A percentile compares a stretch with the other conserved stretches of the same genome.
phyloP scores from a whole-genome alignment of 192 early-diverging fungal genomes.

The Coemansia sp. region DNA sequence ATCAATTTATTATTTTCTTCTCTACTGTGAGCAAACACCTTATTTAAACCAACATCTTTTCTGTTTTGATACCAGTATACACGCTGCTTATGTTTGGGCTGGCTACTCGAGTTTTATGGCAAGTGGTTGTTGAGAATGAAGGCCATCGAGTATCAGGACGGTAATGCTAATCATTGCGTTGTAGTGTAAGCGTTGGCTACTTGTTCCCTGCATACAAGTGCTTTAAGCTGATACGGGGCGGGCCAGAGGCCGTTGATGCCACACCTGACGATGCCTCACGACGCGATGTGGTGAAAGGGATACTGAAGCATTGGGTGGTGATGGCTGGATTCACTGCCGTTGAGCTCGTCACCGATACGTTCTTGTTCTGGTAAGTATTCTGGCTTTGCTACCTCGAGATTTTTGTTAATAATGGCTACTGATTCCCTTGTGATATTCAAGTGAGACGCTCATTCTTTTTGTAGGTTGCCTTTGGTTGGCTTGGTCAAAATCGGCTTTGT shows the following conservation, averaged over 20 bases:
- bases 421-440: neutral
- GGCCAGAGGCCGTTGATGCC: conserved; percentile 39
- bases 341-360: conserved; percentile 51
- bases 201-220: conserved; percentile 49
- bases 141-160: neutral
- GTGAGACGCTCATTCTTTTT: neutral
- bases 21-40: neutral
- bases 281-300: conserved; percentile 44
- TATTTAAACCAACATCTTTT: conserved; percentile 2
- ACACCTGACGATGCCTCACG: conserved; percentile 2
- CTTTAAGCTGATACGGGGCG: conserved; percentile 50
- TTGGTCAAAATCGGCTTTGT: conserved; percentile 49
- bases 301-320: conserved; percentile 56
- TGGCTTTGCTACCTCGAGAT: neutral
- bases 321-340: conserved; percentile 51
- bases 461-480: conserved; percentile 52
- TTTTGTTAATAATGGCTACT: neutral
- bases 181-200: conserved; percentile 47
- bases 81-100: conserved; percentile 35
- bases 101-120: conserved; percentile 44
- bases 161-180: neutral
- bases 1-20: neutral
- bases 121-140: conserved; percentile 4
- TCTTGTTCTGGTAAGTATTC: conserved; percentile 54
- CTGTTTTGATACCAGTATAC: neutral